Percentiles rank a stretch among this genome's conserved stretches.
Conservation (phyloP, 371 early-diverging fungal species). For the Sporodiniella umbellata region DNA sequence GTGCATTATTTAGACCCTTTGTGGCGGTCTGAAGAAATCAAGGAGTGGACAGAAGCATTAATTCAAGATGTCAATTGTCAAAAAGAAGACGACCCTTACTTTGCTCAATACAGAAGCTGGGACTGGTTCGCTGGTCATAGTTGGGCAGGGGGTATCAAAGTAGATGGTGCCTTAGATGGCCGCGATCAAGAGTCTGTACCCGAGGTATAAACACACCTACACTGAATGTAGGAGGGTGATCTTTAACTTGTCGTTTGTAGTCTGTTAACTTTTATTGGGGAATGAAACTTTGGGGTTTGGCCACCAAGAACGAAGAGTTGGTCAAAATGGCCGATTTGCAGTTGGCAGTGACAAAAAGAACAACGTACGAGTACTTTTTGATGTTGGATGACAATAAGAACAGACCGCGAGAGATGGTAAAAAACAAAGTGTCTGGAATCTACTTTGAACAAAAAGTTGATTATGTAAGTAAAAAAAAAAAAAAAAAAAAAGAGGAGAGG, state of each 20-base stretch:
- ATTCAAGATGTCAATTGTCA: conserved; percentile 72
- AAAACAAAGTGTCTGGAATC: conserved; percentile 71
- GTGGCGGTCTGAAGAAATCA: conserved; percentile 43
- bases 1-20: conserved; percentile 59
- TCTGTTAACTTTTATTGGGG: conserved; percentile 74
- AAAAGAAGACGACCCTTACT: conserved; percentile 46
- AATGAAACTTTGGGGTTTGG: conserved; percentile 60
- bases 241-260: conserved; percentile 7
- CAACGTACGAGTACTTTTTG: conserved; percentile 67
- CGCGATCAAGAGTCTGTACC: conserved; percentile 76
- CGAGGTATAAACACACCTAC: conserved; percentile 38
- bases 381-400: conserved; percentile 48
- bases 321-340: conserved; percentile 44
- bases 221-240: background rate
- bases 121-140: conserved; percentile 81
- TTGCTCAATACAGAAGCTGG: conserved; percentile 65
- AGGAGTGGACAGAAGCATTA: conserved; percentile 37
- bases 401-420: conserved; percentile 45
- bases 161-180: conserved; percentile 62
- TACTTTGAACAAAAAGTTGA: conserved; percentile 71
- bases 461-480: conserved; percentile 43
- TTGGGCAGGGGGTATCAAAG: conserved; percentile 74
- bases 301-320: conserved; percentile 37
- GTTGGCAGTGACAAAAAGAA: conserved; percentile 54
- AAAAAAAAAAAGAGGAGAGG: background rate